Evolutionary conservation across 345 rosid genomes (phyloP).

Genomic region (Atalantia buxifolia): DNA sequence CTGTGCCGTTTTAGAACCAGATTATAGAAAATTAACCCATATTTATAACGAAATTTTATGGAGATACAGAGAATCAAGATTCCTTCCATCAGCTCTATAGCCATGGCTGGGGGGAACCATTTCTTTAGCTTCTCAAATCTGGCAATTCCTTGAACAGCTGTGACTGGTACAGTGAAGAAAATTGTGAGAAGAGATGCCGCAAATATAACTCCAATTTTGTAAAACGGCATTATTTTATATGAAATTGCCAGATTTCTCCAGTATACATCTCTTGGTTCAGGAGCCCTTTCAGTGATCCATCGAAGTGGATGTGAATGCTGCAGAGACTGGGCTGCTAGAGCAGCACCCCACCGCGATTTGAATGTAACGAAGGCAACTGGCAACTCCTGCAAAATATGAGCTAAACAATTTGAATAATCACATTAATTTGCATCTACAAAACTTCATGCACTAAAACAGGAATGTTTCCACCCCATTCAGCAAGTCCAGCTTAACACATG

Average conservation of each 20-base stretch:
- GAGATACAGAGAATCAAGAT: slow-evolving; percentile 2
- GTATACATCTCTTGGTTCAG: slow-evolving; percentile 80
- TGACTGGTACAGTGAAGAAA: slow-evolving; percentile 87
- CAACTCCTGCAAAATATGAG: slow-evolving; percentile 49
- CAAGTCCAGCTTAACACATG: background rate
- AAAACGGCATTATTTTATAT: slow-evolving; percentile 43
- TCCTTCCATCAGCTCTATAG: slow-evolving; percentile 67
- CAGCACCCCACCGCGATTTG: slow-evolving; percentile 69
- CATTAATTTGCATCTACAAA: background rate
- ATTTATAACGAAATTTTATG: background rate
- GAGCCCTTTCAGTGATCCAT: slow-evolving; percentile 79
- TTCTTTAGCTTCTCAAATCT: slow-evolving; percentile 76
- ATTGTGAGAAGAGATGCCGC: slow-evolving; percentile 72
- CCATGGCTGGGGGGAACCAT: slow-evolving; percentile 89
- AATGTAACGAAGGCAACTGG: slow-evolving; percentile 82
- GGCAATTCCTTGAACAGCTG: slow-evolving; percentile 96
- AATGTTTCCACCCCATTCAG: background rate
- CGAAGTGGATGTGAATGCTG: slow-evolving; percentile 75
- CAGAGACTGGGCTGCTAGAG: slow-evolving; percentile 76
- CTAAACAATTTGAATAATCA: background rate
- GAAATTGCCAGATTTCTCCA: slow-evolving; percentile 72
- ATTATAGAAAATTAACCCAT: background rate
- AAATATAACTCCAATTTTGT: slow-evolving; percentile 64
- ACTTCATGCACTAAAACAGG: background rate
- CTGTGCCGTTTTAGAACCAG: background rate